Evolutionary conservation across 2,329 filamentous ascomycete species (phyloP).

Genomic region (Fusarium dimerum): DNA sequence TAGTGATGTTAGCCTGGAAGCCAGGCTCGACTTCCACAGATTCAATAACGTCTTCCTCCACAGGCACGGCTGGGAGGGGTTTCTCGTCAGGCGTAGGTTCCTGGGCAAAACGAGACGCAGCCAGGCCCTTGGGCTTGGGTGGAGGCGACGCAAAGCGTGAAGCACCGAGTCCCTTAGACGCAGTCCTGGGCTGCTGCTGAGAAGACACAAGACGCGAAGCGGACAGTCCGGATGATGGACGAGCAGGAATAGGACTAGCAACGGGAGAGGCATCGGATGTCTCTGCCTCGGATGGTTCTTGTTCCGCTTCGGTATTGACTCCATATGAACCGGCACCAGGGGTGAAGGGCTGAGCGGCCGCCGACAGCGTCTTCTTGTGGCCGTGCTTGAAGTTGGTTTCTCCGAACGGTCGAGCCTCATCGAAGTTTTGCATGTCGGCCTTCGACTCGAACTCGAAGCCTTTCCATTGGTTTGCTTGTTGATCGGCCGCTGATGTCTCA

Average conservation of each 20-base stretch:
- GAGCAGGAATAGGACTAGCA: conserved; percentile 19
- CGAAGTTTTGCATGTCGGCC: conserved; percentile 51
- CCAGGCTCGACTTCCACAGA: conserved; percentile 28
- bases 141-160: conserved; percentile 52
- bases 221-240: conserved; percentile 19
- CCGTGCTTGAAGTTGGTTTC: conserved; percentile 45
- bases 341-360: conserved; percentile 69
- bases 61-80: conserved; percentile 26
- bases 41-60: conserved; percentile 29
- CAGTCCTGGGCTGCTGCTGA: conserved; percentile 34
- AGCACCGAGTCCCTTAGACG: conserved; percentile 39
- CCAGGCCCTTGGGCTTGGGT: conserved; percentile 44
- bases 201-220: conserved; percentile 22
- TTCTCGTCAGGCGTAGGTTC: conserved; percentile 36
- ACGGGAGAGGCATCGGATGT: conserved; percentile 25
- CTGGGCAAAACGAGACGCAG: conserved; percentile 47
- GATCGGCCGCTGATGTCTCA: conserved; percentile 52
- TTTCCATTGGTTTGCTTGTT: conserved; percentile 46
- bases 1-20: conserved; percentile 15
- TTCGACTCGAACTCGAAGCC: conserved; percentile 61
- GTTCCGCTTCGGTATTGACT: conserved; percentile 22
- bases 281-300: conserved; percentile 13
- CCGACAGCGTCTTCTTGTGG: conserved; percentile 59
- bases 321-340: conserved; percentile 41
- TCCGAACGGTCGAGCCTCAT: conserved; percentile 51